A percentile compares a stretch with the other conserved stretches of the same genome.
phyloP scores from a whole-genome alignment of 1,284 basidiomycete species.

The Ustilago esculenta region DNA sequence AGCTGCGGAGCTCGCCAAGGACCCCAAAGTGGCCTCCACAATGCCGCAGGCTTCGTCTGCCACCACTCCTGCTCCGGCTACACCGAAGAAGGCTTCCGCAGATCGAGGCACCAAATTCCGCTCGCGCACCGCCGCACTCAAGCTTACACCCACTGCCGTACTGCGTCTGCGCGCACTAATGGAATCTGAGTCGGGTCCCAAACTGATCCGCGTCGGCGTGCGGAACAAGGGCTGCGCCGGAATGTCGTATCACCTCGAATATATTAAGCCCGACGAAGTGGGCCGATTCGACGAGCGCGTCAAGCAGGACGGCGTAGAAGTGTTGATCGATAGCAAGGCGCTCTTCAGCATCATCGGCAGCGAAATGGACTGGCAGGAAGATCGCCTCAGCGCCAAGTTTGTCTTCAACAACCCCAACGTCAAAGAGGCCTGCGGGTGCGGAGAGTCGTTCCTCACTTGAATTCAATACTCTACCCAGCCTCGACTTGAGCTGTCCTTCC shows the following conservation, averaged over 20 bases:
- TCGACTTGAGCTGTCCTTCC: not conserved
- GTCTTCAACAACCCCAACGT: conserved; percentile 79
- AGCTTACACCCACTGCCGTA: conserved; percentile 76
- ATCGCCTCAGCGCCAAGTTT: conserved; percentile 75
- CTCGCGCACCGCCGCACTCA: conserved; percentile 52
- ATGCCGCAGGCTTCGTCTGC: conserved; percentile 42
- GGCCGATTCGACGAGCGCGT: conserved; percentile 98
- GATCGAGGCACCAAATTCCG: conserved; percentile 51
- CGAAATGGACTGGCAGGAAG: conserved; percentile 97
- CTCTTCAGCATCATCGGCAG: conserved; percentile 98
- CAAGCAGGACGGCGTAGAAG: conserved; percentile 76
- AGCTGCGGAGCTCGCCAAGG: conserved; percentile 32
- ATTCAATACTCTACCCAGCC: too few relatives aligned
- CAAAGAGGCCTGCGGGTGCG: conserved; percentile 92
- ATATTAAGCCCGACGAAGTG: conserved; percentile 74
- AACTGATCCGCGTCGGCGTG: conserved; percentile 92
- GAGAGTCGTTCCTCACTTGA: conserved; percentile 76
- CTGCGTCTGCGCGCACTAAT: conserved; percentile 71
- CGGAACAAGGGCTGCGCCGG: conserved; percentile 99
- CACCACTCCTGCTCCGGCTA: not conserved
- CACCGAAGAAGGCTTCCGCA: conserved; percentile 30
- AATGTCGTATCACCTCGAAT: conserved; percentile 95
- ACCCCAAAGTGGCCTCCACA: conserved; percentile 39
- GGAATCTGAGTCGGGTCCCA: conserved; percentile 79
- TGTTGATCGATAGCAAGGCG: conserved; percentile 96